Evolutionary conservation across 768 basidiomycete genomes (phyloP), one percentile per base, ranked within the genome.

Genomic region (Tephrocybe rancida): DNA sequence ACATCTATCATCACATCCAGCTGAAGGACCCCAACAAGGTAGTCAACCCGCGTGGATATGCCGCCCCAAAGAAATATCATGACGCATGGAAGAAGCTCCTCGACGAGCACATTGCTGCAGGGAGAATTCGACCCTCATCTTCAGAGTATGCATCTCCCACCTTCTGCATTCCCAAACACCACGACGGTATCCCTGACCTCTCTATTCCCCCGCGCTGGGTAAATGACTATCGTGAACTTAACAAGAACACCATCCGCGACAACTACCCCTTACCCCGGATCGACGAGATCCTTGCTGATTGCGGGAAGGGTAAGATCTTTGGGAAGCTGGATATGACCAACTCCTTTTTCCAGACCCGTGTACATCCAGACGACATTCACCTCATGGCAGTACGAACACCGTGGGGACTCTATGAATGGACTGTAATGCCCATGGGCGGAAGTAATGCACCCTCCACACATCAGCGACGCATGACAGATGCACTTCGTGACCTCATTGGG

Each of bases 401-500:
- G 0, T 72, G 71, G 24, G 73, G 76, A 69, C 74, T 6, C 73
- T 77, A 73, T 73, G 71, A 1, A 44, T 66, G 63, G 63, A 8
- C 24, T 51, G 61, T 64, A 0, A 64, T 66, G 60, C 65, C 63
- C 0, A 61, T 71, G 48, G 73, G 66, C 13, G 30, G 30, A 6
- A 32, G 7, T 13, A 32, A 32, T 13, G 13, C 30, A 6, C 30
- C 30, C 1, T 44, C 30, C 30, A 32, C 30, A 7, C 30, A 32
- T 13, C 30, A 32, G 13, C 6, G 30, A 32, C 38, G 9, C 16
- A 41, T 41, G 38, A 21, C 16, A 18, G 68, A 78, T 49, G 66
- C 75, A 1, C 77, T 78, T 53, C 59, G 79, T 0, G 73, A 80
- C 50, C 70, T 78, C 44, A 73, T 79, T 32, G 38, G 60, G 5